A percentile compares a stretch with the other conserved stretches of the same genome.
Evolutionary conservation across 192 early-diverging fungal genomes (phyloP).

Genomic region (Linnemannia schmuckeri): DNA sequence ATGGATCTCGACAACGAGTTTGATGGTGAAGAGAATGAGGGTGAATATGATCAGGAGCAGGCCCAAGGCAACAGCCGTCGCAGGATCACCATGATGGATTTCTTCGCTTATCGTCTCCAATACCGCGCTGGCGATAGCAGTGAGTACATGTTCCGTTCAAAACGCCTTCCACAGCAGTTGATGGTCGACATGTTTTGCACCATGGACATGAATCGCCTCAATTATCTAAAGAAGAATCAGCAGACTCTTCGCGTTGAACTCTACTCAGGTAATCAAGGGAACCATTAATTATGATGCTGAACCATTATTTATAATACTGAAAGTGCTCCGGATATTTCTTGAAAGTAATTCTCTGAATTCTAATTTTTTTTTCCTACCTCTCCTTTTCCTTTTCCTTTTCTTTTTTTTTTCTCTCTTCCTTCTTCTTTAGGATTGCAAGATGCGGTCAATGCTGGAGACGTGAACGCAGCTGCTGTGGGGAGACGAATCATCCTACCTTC

Average conservation of each 20-base stretch:
- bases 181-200: slow-evolving; percentile 1
- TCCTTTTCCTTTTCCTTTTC: background rate
- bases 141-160: background rate
- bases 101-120: slow-evolving; percentile 2
- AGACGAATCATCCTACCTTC: slow-evolving; percentile 28
- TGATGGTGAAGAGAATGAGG: background rate
- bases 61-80: slow-evolving; percentile 2
- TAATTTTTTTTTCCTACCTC: too few relatives aligned
- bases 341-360: background rate
- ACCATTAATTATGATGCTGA: too few relatives aligned
- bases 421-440: background rate
- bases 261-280: background rate
- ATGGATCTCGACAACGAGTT: background rate
- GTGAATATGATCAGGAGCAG: slow-evolving; percentile 1
- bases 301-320: too few relatives aligned
- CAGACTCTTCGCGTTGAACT: background rate
- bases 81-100: slow-evolving; percentile 3
- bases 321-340: too few relatives aligned
- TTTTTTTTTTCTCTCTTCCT: background rate
- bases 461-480: background rate
- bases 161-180: background rate
- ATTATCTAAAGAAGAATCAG: background rate
- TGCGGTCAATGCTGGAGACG: background rate
- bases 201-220: slow-evolving; percentile 7
- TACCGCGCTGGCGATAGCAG: background rate